phyloP scores from a whole-genome alignment of 2,329 filamentous ascomycete genomes.

The Fonsecaea pedrosoi region DNA sequence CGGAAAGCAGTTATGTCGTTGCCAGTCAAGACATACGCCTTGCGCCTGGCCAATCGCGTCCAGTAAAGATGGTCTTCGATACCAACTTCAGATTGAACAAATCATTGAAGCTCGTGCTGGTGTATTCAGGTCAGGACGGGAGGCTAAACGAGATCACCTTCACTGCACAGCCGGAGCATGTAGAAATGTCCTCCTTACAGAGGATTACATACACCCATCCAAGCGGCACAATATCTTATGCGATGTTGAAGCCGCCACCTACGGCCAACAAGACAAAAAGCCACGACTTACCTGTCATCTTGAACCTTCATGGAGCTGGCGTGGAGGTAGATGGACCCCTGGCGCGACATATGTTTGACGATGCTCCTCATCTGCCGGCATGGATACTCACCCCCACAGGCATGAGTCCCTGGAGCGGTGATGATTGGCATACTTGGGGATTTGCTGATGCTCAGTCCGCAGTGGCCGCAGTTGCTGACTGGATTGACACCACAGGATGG shows the following conservation, averaged over 20 bases:
- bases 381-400: conserved; percentile 65
- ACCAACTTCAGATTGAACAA: conserved; percentile 5
- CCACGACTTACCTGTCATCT: conserved; percentile 54
- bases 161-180: conserved; percentile 35
- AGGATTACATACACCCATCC: conserved; percentile 63
- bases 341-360: conserved; percentile 57
- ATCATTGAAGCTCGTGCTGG: conserved; percentile 18
- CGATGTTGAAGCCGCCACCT: conserved; percentile 62
- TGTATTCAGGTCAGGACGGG: conserved; percentile 13
- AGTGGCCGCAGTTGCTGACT: conserved; percentile 55
- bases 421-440: conserved; percentile 68
- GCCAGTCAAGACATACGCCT: conserved; percentile 11
- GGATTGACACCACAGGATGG: conserved; percentile 60
- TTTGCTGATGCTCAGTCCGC: conserved; percentile 63
- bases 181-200: conserved; percentile 52
- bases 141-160: conserved; percentile 32
- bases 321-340: conserved; percentile 59
- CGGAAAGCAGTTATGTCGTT: conserved; percentile 11
- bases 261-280: conserved; percentile 43
- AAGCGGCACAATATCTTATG: conserved; percentile 62
- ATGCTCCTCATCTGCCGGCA: conserved; percentile 59
- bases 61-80: conserved; percentile 37
- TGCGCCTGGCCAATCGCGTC: conserved; percentile 46
- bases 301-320: conserved; percentile 64
- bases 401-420: conserved; percentile 64